phyloP scores from a whole-genome alignment of 352 stramenopile genomes.

The Phytophthora hibernalis region DNA sequence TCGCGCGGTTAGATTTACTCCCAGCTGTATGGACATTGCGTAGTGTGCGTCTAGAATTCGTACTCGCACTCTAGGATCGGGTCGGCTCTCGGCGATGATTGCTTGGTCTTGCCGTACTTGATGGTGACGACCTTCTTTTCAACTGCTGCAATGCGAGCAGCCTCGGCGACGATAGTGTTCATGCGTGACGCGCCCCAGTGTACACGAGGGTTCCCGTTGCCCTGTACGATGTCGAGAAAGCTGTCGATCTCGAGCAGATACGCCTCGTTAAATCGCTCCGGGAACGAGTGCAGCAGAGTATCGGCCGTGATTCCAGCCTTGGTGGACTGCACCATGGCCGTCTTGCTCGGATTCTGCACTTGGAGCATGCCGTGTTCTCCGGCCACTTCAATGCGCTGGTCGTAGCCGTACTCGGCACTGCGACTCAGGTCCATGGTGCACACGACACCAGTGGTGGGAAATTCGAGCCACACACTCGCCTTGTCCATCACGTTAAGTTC shows the following conservation, averaged over 20 bases:
- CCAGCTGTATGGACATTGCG: not conserved
- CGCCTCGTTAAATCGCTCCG: constrained; percentile 86
- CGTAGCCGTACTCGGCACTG: constrained; percentile 90
- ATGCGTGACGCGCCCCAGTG: constrained; percentile 79
- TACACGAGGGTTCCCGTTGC: constrained; percentile 50
- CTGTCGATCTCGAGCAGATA: constrained; percentile 88
- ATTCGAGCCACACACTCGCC: constrained; percentile 84
- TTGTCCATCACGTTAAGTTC: constrained; percentile 84
- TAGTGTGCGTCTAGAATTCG: constrained; percentile 40
- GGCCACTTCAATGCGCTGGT: constrained; percentile 92
- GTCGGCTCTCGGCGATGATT: constrained; percentile 48
- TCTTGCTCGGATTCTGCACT: constrained; percentile 76
- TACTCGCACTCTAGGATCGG: constrained; percentile 65
- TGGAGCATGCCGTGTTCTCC: constrained; percentile 79
- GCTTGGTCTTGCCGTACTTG: constrained; percentile 62
- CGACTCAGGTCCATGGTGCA: constrained; percentile 91
- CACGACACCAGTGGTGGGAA: constrained; percentile 69
- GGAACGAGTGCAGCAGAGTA: constrained; percentile 86
- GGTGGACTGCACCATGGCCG: constrained; percentile 59
- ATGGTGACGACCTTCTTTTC: constrained; percentile 74
- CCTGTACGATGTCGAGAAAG: constrained; percentile 75
- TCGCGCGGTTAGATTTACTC: not conserved
- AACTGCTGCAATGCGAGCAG: constrained; percentile 66
- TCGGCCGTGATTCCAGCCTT: constrained; percentile 61
- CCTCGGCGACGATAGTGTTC: constrained; percentile 80